Evolutionary conservation across 2,329 filamentous ascomycete species (phyloP).

Genomic region (Aspergillus costaricaensis): DNA sequence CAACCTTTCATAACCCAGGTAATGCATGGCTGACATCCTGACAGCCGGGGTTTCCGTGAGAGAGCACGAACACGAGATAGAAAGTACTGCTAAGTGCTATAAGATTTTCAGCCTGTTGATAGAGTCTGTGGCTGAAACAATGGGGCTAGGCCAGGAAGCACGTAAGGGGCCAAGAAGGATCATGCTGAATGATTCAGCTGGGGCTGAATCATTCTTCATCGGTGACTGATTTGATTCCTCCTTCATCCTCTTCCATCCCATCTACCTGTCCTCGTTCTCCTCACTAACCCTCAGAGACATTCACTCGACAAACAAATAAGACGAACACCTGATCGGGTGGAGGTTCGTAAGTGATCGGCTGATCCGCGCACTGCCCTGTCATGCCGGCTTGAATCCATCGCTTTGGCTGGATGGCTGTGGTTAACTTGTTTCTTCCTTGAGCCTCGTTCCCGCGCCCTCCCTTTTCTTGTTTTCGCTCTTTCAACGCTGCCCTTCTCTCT

Average conservation of each 20-base stretch:
- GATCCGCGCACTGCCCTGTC: background rate
- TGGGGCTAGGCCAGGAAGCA: background rate
- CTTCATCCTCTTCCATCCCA: background rate
- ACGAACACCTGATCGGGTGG: background rate
- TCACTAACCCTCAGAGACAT: background rate
- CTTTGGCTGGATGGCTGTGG: conserved; percentile 3
- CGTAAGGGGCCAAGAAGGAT: background rate
- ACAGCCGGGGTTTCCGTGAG: background rate
- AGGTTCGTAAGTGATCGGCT: background rate
- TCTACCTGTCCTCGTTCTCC: background rate
- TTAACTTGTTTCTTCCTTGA: background rate
- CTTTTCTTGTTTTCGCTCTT: background rate
- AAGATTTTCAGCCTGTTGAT: background rate
- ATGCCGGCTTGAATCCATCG: background rate
- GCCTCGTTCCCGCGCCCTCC: background rate
- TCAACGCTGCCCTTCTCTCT: background rate
- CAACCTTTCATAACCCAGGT: background rate
- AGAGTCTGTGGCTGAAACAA: background rate
- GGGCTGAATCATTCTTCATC: background rate
- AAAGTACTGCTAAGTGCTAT: background rate
- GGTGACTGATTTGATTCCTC: background rate
- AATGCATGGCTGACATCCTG: background rate
- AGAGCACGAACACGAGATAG: background rate
- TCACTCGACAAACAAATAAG: background rate
- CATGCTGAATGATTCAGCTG: background rate